Conservation (phyloP, 805 yeast species). For the Jamesozyma spencerorum region DNA sequence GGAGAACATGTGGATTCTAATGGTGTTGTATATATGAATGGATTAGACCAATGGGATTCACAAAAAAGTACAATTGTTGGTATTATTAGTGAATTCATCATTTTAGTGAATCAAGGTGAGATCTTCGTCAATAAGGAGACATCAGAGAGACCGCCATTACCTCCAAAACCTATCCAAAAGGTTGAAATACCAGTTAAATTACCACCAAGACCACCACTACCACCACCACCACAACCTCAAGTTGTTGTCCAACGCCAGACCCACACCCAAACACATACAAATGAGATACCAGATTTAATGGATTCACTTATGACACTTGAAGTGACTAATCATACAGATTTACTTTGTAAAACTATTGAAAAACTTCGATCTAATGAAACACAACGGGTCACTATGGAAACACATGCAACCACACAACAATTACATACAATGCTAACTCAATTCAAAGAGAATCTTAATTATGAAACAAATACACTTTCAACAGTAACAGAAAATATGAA, state of each 20-base stretch:
- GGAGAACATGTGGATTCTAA: slow-evolving; percentile 59
- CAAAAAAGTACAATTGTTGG: slow-evolving; percentile 4
- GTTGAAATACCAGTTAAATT: slow-evolving; percentile 5
- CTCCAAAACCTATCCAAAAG: slow-evolving; percentile 6
- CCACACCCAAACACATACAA: not conserved
- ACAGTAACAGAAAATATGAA: too few relatives aligned
- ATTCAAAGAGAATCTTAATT: too few relatives aligned
- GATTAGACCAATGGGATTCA: slow-evolving; percentile 48
- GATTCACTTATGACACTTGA: not conserved
- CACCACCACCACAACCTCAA: too few relatives aligned
- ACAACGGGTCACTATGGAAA: too few relatives aligned
- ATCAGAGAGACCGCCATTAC: slow-evolving; percentile 8
- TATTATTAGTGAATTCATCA: not conserved
- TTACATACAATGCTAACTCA: too few relatives aligned
- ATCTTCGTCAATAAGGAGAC: too few relatives aligned
- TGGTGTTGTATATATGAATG: slow-evolving; percentile 67
- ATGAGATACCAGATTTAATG: not conserved
- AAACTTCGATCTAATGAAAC: not conserved
- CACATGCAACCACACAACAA: too few relatives aligned
- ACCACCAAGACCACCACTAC: slow-evolving; percentile 5
- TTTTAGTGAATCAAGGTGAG: not conserved
- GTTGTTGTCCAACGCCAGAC: too few relatives aligned
- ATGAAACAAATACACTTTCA: too few relatives aligned
- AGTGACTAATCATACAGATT: too few relatives aligned
- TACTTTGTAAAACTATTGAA: not conserved